Evolutionary conservation across 1,139 yeast genomes (phyloP).

Genomic region (Geotrichum carabidarum): DNA sequence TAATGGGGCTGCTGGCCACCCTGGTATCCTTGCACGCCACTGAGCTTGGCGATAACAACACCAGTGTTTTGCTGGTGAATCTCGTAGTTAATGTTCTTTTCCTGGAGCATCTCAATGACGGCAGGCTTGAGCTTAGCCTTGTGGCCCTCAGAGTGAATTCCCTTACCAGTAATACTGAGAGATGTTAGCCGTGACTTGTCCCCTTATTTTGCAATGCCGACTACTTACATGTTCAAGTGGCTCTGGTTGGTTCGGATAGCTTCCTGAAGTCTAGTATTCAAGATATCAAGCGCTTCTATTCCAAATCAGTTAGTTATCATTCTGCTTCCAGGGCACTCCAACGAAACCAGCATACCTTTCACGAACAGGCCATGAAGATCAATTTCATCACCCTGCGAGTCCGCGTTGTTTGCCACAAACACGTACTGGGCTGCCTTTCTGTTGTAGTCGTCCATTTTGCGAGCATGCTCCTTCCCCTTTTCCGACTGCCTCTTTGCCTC

Average conservation of each 20-base stretch:
- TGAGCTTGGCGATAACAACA: constrained; percentile 65
- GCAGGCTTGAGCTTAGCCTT: constrained; percentile 90
- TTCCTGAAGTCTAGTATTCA: constrained; percentile 51
- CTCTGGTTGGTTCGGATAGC: constrained; percentile 58
- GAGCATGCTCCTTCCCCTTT: constrained; percentile 55
- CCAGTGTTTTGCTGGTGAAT: constrained; percentile 73
- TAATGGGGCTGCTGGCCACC: constrained; percentile 17
- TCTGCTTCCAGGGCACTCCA: neutral
- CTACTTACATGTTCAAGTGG: constrained; percentile 38
- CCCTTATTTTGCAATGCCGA: neutral
- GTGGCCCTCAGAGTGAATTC: constrained; percentile 74
- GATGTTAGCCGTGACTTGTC: neutral
- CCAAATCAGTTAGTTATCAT: constrained; percentile 40
- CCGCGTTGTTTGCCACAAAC: constrained; percentile 81
- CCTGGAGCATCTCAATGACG: constrained; percentile 66
- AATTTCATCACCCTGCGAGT: constrained; percentile 76
- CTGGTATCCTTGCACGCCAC: constrained; percentile 39
- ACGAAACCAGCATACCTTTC: constrained; percentile 35
- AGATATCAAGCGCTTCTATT: constrained; percentile 59
- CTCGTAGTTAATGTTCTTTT: constrained; percentile 55
- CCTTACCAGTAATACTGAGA: constrained; percentile 86
- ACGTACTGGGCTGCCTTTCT: constrained; percentile 79
- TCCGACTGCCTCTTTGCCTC: constrained; percentile 70
- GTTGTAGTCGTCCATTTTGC: constrained; percentile 64
- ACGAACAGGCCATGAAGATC: constrained; percentile 90